Evolutionary conservation across 1,284 basidiomycete species (phyloP).

Genomic region (Singerocomus inundabilis): DNA sequence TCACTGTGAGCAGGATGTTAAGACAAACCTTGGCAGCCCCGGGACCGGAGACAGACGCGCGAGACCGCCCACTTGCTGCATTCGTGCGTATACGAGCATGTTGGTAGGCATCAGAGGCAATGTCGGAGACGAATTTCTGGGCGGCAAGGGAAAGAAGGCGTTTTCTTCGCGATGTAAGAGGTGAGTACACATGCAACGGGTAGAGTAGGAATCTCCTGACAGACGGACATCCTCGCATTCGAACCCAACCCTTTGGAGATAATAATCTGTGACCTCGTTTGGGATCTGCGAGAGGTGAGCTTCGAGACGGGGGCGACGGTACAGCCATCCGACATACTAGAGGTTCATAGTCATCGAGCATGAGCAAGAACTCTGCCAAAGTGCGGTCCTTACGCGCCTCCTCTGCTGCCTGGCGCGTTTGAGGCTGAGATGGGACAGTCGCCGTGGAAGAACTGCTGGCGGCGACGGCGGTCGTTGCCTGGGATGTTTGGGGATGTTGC

Average conservation of each 20-base stretch:
- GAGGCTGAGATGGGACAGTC: conserved; percentile 33
- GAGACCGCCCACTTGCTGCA: conserved; percentile 64
- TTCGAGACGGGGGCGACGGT: neutral
- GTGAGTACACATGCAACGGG: conserved; percentile 1
- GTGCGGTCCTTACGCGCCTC: conserved; percentile 86
- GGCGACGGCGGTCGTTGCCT: conserved; percentile 12
- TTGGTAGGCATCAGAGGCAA: conserved; percentile 95
- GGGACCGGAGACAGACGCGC: conserved; percentile 52
- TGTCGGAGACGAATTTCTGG: conserved; percentile 98
- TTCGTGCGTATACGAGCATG: conserved; percentile 94
- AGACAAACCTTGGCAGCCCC: conserved; percentile 61
- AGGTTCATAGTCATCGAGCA: conserved; percentile 97
- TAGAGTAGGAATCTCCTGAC: conserved; percentile 44
- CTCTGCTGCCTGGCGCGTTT: conserved; percentile 72
- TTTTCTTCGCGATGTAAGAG: conserved; percentile 56
- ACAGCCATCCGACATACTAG: conserved; percentile 54
- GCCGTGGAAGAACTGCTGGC: conserved; percentile 18
- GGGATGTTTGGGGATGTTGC: conserved; percentile 20
- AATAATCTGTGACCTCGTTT: conserved; percentile 98
- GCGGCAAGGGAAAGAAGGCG: conserved; percentile 93
- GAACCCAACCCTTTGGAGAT: conserved; percentile 94
- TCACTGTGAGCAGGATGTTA: neutral
- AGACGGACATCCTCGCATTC: conserved; percentile 92
- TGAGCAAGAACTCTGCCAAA: conserved; percentile 90
- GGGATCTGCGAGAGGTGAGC: conserved; percentile 71